Conservation (phyloP, 495 filamentous ascomycete genomes). For the Haplographium delicatum region DNA sequence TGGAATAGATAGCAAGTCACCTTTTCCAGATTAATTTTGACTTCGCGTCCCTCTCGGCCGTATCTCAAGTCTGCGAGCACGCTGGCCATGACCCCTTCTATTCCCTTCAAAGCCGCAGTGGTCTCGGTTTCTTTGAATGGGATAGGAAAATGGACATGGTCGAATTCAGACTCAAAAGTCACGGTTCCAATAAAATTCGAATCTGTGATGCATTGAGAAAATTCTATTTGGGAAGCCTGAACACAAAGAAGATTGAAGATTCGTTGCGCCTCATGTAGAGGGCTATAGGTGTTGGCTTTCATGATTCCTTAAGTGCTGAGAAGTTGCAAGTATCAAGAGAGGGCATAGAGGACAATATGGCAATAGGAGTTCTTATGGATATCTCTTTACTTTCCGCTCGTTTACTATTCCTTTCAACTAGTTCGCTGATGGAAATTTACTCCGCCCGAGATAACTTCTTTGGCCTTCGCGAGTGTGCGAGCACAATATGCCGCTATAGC, state of each 20-base stretch:
- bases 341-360: too few species aligned
- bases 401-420: too few species aligned
- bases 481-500: too few species aligned
- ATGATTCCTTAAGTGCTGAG: too few species aligned
- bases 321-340: too few species aligned
- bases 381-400: too few species aligned
- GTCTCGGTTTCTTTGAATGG: conserved; percentile 16
- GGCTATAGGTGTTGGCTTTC: not conserved
- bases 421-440: too few species aligned
- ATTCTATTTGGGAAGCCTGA: conserved; percentile 33
- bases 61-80: conserved; percentile 1
- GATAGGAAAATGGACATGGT: conserved; percentile 36
- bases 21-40: conserved; percentile 6
- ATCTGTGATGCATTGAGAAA: conserved; percentile 33
- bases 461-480: too few species aligned
- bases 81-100: conserved; percentile 3
- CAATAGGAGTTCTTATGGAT: too few species aligned
- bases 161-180: conserved; percentile 36
- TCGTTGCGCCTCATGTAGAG: not conserved
- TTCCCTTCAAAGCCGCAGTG: conserved; percentile 8
- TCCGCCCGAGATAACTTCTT: too few species aligned
- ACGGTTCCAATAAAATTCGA: conserved; percentile 37
- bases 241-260: conserved; percentile 39
- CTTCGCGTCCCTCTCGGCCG: not conserved
- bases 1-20: conserved; percentile 10